Conservation (phyloP, 176 grass and related monocot genomes). For the Melocanna baccifera region DNA sequence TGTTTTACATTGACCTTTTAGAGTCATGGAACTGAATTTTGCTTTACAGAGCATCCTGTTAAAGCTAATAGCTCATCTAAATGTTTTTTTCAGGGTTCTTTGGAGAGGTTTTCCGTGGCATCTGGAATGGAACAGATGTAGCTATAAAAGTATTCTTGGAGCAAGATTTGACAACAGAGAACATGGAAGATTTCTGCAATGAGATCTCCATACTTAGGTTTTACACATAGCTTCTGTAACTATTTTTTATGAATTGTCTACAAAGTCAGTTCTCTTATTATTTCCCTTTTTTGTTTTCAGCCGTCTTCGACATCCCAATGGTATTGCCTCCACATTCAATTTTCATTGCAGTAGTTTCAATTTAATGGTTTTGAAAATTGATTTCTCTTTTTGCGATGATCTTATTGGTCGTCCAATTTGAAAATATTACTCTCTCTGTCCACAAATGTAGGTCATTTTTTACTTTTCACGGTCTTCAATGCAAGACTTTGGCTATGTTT, state of each 20-base stretch:
- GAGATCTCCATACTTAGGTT: conserved; percentile 98
- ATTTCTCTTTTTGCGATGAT: conserved; percentile 1
- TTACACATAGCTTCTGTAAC: conserved; percentile 19
- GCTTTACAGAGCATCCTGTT: neutral
- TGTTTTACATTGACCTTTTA: neutral
- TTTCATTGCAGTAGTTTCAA: conserved; percentile 8
- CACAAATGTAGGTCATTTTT: no score
- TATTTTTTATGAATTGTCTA: conserved; percentile 18
- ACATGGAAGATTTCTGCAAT: conserved; percentile 99
- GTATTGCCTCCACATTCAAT: conserved; percentile 44
- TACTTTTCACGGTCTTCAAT: no score
- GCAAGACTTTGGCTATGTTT: no score
- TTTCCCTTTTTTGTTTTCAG: conserved; percentile 50
- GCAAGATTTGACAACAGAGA: conserved; percentile 97
- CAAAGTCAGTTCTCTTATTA: conserved; percentile 28
- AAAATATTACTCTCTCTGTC: neutral
- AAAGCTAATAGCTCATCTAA: conserved; percentile 10
- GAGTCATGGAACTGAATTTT: conserved; percentile 15
- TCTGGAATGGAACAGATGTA: conserved; percentile 98
- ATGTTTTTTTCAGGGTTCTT: conserved; percentile 75
- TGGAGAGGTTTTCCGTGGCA: conserved; percentile 93
- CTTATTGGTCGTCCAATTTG: neutral
- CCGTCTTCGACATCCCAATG: conserved; percentile 97
- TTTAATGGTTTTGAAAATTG: conserved; percentile 24
- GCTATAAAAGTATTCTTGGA: conserved; percentile 98